Base-by-base conservation (phyloP, 2,329 filamentous ascomycete species). In the Penicillium fuscoglaucum region DNA sequence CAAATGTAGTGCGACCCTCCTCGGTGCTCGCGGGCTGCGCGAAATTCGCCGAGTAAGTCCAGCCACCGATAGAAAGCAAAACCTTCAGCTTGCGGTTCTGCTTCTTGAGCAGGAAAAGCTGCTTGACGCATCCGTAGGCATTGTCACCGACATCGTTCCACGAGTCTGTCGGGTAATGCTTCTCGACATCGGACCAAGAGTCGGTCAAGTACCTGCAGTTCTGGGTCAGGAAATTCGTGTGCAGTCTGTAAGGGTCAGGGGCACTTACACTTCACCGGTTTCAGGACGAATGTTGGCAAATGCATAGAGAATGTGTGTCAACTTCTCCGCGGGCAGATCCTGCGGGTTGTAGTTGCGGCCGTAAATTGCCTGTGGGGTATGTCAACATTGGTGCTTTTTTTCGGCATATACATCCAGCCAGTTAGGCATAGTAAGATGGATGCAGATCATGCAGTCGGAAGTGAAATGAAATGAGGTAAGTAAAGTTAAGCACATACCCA, bases 281-380 rank as follows among this genome's bases (percentile, higher is more conserved):
- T 95, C 90, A 2, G 87, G 83, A 3, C 86, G 84, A 58, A 96
- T 84, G 73, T 97, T 96, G 70, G 91, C 93, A 76, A 98, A 98
- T 17, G 93, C 83, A 69, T 97, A 97, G n/a, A 97, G 85, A 6
- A 98, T 78, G 71, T 99, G 93, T 0, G 93, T 98, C 41, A 97
- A 83, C 55, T 91, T 89, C 55, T 92, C 84, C 4, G 83, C 86
- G 0, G 90, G 90, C 7, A 98, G 83, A 71, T 96, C 87, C 70
- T 96, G 89, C 0, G 93, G 92, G 19, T 87, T 84, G 72, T 95
- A 89, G 68, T 93, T 89, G 55, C 93, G 87, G 40, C 81, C 91
- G 74, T 97, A 97, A 67, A 96, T 93, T 63, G 90, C 90, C 91
- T 82, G 29, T 40, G 12, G 46, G 29, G n/a, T 21, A 24, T 41